A percentile compares a stretch with the other conserved stretches of the same genome.
phyloP scores from a whole-genome alignment of 441 rosid species.

The Theobroma grandiflorum region DNA sequence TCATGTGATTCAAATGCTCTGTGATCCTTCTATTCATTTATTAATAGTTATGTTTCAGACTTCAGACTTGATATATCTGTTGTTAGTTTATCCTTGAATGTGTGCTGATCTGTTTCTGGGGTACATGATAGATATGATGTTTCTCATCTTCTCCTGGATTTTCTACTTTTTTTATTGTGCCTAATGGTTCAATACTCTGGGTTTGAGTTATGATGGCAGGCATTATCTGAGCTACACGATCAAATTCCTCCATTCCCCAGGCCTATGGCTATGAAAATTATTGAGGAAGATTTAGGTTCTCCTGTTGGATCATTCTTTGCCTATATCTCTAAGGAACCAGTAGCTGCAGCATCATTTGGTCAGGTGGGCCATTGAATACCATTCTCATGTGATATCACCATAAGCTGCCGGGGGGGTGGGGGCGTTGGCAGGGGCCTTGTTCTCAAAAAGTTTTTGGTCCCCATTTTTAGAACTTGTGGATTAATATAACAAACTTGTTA shows the following conservation, averaged over 20 bases:
- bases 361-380: constrained; percentile 57
- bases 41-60: not conserved
- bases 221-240: constrained; percentile 92
- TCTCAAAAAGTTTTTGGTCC: not conserved
- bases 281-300: constrained; percentile 92
- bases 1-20: not conserved
- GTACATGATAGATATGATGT: constrained; percentile 8
- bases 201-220: constrained; percentile 61
- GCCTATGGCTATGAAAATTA: constrained; percentile 73
- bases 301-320: constrained; percentile 73
- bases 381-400: constrained; percentile 19
- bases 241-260: constrained; percentile 91
- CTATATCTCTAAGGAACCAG: constrained; percentile 82
- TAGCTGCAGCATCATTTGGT: constrained; percentile 98
- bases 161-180: not conserved
- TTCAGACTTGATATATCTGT: not conserved
- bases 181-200: constrained; percentile 17
- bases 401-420: not conserved
- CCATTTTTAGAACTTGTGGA: not conserved
- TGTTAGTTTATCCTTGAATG: constrained; percentile 17
- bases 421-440: not conserved
- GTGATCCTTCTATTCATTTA: not conserved
- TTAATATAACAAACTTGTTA: not conserved
- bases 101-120: not conserved
- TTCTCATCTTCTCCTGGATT: constrained; percentile 9